Conservation (phyloP, 176 grass and related monocot genomes). For the Lolium multiflorum region DNA sequence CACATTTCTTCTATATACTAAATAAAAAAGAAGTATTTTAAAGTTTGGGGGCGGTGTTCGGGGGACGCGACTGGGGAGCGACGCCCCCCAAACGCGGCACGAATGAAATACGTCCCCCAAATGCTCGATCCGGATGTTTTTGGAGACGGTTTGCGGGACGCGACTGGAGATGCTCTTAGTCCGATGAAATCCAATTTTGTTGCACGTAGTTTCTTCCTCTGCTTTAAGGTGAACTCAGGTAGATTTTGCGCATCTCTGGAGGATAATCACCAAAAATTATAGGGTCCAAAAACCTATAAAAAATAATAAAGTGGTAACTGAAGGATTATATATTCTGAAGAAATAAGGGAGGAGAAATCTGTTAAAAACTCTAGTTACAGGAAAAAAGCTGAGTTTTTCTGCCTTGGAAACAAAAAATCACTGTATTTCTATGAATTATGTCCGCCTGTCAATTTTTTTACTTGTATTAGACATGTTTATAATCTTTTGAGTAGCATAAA, state of each 20-base stretch:
- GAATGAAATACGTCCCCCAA: too few species aligned
- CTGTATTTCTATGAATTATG: not conserved
- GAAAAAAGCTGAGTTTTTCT: not conserved
- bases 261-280: constrained; percentile 69
- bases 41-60: too few species aligned
- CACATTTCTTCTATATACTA: too few species aligned
- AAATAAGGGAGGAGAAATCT: not conserved
- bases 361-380: not conserved
- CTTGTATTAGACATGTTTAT: not conserved
- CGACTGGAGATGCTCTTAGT: too few species aligned
- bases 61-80: too few species aligned
- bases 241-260: constrained; percentile 54
- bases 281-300: constrained; percentile 59
- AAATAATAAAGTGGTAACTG: constrained; percentile 13
- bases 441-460: not conserved
- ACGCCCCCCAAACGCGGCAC: too few species aligned
- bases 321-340: not conserved
- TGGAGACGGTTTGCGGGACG: too few species aligned
- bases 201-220: constrained; percentile 51
- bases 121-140: too few species aligned
- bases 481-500: not conserved
- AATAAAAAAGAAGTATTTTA: too few species aligned
- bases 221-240: constrained; percentile 54
- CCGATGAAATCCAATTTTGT: constrained; percentile 80
- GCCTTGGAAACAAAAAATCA: too few species aligned